phyloP scores from a whole-genome alignment of 352 stramenopile species.

The Aphanomyces stellatus region DNA sequence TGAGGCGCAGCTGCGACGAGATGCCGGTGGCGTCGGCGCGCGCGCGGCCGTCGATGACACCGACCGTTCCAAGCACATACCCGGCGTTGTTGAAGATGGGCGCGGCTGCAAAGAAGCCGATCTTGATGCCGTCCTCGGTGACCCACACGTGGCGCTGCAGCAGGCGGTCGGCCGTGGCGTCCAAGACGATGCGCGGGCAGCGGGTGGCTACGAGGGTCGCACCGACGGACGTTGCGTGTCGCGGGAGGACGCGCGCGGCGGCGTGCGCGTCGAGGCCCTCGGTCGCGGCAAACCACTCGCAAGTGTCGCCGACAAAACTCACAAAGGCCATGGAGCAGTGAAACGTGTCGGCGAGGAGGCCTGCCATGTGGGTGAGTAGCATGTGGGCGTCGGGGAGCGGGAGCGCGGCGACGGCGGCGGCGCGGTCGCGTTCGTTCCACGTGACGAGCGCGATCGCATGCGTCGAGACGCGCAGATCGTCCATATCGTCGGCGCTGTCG shows the following conservation, averaged over 20 bases:
- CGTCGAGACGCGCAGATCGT: too few species aligned
- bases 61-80: conserved; percentile 71
- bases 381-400: not conserved
- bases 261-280: conserved; percentile 61
- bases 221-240: conserved; percentile 44
- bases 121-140: conserved; percentile 55
- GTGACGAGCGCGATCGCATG: too few species aligned
- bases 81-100: conserved; percentile 66
- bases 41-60: conserved; percentile 75
- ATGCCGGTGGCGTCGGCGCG: conserved; percentile 23
- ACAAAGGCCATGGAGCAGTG: conserved; percentile 80
- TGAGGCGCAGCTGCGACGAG: not conserved
- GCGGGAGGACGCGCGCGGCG: conserved; percentile 51
- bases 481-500: too few species aligned
- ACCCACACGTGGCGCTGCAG: conserved; percentile 78
- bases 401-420: not conserved
- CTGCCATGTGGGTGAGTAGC: not conserved
- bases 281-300: conserved; percentile 80
- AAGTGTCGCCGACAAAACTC: conserved; percentile 71
- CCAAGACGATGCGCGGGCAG: conserved; percentile 78
- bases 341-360: conserved; percentile 26
- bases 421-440: not conserved
- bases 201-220: conserved; percentile 78
- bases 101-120: conserved; percentile 75
- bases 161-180: conserved; percentile 71